phyloP scores from a whole-genome alignment of 192 early-diverging fungal genomes.

The Oehlia diaphana region DNA sequence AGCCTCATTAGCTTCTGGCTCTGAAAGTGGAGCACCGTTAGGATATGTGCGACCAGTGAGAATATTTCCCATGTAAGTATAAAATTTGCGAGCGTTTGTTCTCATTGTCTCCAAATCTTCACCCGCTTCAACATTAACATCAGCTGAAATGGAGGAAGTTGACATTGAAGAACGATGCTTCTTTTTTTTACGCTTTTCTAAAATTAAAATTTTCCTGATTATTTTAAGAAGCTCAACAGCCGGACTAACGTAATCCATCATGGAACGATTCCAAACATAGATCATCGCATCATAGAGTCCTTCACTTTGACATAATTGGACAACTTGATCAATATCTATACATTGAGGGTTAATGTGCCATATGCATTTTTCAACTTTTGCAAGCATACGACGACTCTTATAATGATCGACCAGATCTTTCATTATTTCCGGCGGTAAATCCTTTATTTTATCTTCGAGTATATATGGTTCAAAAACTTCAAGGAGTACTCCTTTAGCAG shows the following conservation, averaged over 20 bases:
- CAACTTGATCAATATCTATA: slow-evolving; percentile 59
- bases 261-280: slow-evolving; percentile 62
- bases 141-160: background rate
- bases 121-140: background rate
- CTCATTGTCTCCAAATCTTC: slow-evolving; percentile 33
- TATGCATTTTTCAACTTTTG: slow-evolving; percentile 53
- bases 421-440: slow-evolving; percentile 60
- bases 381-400: slow-evolving; percentile 41
- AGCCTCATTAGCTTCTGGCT: slow-evolving; percentile 46
- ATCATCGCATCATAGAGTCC: slow-evolving; percentile 57
- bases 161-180: slow-evolving; percentile 18
- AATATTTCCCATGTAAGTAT: slow-evolving; percentile 52
- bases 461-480: slow-evolving; percentile 55
- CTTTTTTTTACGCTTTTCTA: slow-evolving; percentile 28
- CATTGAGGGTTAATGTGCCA: slow-evolving; percentile 57
- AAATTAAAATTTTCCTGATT: slow-evolving; percentile 46
- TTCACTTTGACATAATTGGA: slow-evolving; percentile 54
- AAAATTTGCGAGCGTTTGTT: slow-evolving; percentile 50
- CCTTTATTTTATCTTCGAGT: slow-evolving; percentile 49
- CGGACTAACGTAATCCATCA: slow-evolving; percentile 61
- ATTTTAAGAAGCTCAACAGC: slow-evolving; percentile 57
- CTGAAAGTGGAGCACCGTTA: slow-evolving; percentile 41
- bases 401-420: slow-evolving; percentile 58
- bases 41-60: slow-evolving; percentile 53
- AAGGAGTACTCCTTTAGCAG: slow-evolving; percentile 50